Conservation (phyloP, 2,329 filamentous ascomycete genomes). For the Cercospora canescens region DNA sequence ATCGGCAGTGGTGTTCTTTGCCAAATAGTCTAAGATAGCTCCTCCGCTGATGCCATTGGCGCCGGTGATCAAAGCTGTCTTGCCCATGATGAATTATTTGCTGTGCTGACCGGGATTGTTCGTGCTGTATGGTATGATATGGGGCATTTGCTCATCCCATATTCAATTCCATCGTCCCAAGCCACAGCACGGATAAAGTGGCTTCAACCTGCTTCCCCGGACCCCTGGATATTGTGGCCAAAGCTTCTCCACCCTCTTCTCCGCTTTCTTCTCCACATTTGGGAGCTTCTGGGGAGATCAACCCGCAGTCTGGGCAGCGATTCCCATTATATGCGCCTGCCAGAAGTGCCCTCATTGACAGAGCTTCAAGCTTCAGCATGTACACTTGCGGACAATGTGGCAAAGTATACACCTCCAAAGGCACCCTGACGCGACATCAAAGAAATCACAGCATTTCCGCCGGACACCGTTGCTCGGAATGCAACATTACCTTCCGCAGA, state of each 20-base stretch:
- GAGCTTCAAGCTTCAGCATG: constrained; percentile 3
- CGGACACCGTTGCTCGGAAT: constrained; percentile 16
- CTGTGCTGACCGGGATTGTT: constrained; percentile 26
- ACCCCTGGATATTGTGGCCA: background rate
- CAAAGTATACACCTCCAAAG: constrained; percentile 21
- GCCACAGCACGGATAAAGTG: background rate
- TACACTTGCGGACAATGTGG: constrained; percentile 19
- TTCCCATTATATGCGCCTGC: background rate
- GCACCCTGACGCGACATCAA: constrained; percentile 21
- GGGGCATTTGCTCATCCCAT: background rate
- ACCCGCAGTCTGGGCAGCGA: background rate
- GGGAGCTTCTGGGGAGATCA: background rate
- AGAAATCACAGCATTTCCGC: constrained; percentile 17
- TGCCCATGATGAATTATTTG: background rate
- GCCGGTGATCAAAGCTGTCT: background rate
- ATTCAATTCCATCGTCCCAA: background rate
- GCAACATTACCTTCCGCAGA: constrained; percentile 19
- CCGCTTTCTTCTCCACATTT: background rate
- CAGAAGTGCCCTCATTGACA: background rate
- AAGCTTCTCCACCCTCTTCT: background rate
- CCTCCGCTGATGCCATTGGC: constrained; percentile 32
- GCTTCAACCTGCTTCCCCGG: background rate
- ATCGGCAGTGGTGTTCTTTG: background rate
- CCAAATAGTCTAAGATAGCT: constrained; percentile 39
- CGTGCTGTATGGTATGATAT: background rate